These are phyloP conservation scores for Lindgomyces ingoldianus DNA, from an alignment of 495 filamentous ascomycete genomes.

Conservation along the genomic window DNA sequence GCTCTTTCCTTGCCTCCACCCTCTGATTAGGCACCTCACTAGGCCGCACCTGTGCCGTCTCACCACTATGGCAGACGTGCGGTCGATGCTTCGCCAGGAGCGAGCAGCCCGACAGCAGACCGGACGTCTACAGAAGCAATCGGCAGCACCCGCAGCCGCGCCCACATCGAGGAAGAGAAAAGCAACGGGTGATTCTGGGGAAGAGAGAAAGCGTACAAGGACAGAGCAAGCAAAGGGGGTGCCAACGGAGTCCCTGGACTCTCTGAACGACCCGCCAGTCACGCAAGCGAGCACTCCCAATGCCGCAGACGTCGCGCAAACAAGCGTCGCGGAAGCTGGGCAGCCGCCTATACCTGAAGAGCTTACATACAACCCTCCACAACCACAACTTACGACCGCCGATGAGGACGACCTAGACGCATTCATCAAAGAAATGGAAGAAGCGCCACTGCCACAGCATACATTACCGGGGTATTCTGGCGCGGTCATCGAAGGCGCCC, in stretches of 20 bases:
- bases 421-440: slow-evolving; percentile 56
- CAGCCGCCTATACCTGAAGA: not conserved
- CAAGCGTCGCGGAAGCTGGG: not conserved
- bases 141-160: slow-evolving; percentile 49
- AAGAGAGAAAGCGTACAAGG: slow-evolving; percentile 48
- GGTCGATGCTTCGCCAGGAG: slow-evolving; percentile 78
- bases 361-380: not conserved
- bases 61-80: slow-evolving; percentile 73
- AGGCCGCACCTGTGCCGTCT: not conserved
- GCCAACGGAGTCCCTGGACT: slow-evolving; percentile 34
- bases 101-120: slow-evolving; percentile 62
- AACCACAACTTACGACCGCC: slow-evolving; percentile 10
- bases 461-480: slow-evolving; percentile 17
- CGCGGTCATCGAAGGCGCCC: slow-evolving; percentile 70
- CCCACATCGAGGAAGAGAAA: slow-evolving; percentile 60
- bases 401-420: slow-evolving; percentile 22
- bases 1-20: not conserved
- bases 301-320: not conserved
- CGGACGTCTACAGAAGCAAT: slow-evolving; percentile 64
- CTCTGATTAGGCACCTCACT: not conserved
- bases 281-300: not conserved
- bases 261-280: not conserved
- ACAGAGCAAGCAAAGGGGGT: slow-evolving; percentile 19
- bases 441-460: slow-evolving; percentile 54
- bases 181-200: slow-evolving; percentile 51